Evolutionary conservation across 148 eudicot genomes (phyloP).

Genomic region (Camellia sinensis): DNA sequence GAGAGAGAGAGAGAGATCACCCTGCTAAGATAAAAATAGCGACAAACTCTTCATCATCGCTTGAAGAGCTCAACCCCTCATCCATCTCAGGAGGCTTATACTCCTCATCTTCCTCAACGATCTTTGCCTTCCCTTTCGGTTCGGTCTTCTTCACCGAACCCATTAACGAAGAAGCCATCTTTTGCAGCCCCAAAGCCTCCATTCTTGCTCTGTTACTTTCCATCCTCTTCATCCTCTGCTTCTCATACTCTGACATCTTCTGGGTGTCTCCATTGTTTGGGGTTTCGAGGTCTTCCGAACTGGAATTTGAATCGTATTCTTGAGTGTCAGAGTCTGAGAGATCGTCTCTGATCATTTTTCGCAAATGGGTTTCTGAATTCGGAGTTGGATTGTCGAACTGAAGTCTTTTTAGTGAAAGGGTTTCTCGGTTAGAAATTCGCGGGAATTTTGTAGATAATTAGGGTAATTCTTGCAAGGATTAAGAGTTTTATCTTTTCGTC

Average conservation of each 20-base stretch:
- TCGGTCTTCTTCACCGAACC: slow-evolving; percentile 23
- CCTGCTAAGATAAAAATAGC: too few species aligned
- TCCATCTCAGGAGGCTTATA: slow-evolving; percentile 47
- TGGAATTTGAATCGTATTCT: slow-evolving; percentile 22
- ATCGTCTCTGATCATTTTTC: slow-evolving; percentile 17
- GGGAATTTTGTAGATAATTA: neutral
- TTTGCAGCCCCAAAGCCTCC: slow-evolving; percentile 65
- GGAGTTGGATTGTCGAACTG: neutral
- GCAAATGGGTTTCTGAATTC: neutral
- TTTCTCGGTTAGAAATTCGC: neutral
- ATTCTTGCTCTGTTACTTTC: slow-evolving; percentile 66
- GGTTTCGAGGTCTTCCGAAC: slow-evolving; percentile 29
- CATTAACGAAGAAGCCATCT: slow-evolving; percentile 52
- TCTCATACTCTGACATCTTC: slow-evolving; percentile 53
- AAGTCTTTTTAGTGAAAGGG: neutral
- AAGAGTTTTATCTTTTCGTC: neutral
- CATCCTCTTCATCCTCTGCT: slow-evolving; percentile 55
- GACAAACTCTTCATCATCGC: slow-evolving; percentile 21
- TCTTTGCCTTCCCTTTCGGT: slow-evolving; percentile 39
- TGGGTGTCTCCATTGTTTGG: slow-evolving; percentile 21
- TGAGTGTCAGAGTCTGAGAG: slow-evolving; percentile 22
- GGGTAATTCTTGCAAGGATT: neutral
- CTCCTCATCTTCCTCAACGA: slow-evolving; percentile 53
- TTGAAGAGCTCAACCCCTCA: slow-evolving; percentile 27
- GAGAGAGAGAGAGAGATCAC: slow-evolving; percentile 16